Evolutionary conservation across 306 rosid genomes (phyloP).

Genomic region (Quercus variabilis): DNA sequence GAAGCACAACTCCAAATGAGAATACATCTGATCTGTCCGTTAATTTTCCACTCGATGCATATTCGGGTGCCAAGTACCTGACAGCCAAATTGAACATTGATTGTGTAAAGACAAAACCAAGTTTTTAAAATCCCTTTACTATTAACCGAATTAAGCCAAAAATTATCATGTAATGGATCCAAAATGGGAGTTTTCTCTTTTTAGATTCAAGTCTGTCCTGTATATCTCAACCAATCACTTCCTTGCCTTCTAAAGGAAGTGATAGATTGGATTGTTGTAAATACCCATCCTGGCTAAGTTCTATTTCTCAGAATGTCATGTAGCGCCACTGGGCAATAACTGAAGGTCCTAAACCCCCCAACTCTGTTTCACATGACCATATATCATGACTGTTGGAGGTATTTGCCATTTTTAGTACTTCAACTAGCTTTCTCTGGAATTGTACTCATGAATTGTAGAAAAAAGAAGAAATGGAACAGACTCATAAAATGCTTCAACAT

Average conservation of each 20-base stretch:
- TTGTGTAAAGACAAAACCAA: background rate
- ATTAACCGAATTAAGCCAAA: background rate
- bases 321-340: background rate
- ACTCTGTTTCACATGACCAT: background rate
- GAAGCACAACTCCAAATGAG: slow-evolving; percentile 93
- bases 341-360: background rate
- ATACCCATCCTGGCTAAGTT: background rate
- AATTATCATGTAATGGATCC: background rate
- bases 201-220: background rate
- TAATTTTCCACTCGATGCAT: slow-evolving; percentile 89
- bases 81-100: slow-evolving; percentile 15
- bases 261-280: background rate
- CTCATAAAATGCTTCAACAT: background rate
- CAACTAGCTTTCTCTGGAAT: background rate
- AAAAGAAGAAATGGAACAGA: background rate
- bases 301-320: background rate
- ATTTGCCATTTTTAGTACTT: background rate
- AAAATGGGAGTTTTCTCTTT: background rate
- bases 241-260: background rate
- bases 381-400: background rate
- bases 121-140: background rate
- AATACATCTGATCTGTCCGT: slow-evolving; percentile 95
- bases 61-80: slow-evolving; percentile 98
- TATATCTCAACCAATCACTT: background rate
- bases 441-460: background rate